Evolutionary conservation across 2,329 filamentous ascomycete species (phyloP).

Genomic region (Purpureocillium lavendulum): DNA sequence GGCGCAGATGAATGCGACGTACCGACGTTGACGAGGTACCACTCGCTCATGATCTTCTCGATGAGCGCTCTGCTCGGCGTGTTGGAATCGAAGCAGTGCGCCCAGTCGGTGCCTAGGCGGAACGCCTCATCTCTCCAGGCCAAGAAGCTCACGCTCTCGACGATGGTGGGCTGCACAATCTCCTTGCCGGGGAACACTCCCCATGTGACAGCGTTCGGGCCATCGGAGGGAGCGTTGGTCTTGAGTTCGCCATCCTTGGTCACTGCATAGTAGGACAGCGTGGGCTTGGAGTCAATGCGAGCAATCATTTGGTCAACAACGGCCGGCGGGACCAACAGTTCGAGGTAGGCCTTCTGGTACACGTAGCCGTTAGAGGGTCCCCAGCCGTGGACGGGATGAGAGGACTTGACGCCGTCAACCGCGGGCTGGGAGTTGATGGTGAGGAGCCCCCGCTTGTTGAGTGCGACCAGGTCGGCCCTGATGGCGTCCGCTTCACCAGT

Average conservation of each 20-base stretch:
- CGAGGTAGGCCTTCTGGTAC: constrained; percentile 96
- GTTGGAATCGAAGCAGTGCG: constrained; percentile 72
- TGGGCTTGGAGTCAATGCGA: constrained; percentile 68
- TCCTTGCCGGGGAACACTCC: constrained; percentile 98
- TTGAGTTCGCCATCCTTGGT: constrained; percentile 73
- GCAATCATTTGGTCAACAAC: constrained; percentile 69
- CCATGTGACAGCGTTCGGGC: constrained; percentile 98
- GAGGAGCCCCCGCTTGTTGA: constrained; percentile 81
- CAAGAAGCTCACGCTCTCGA: constrained; percentile 93
- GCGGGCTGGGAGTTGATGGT: constrained; percentile 98
- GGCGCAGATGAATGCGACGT: constrained; percentile 24
- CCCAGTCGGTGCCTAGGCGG: constrained; percentile 87
- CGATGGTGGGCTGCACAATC: constrained; percentile 99
- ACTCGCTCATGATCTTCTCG: constrained; percentile 75
- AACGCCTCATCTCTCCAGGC: constrained; percentile 99
- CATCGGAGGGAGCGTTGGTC: constrained; percentile 77
- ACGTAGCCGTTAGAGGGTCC: constrained; percentile 92
- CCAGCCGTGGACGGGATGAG: constrained; percentile 84
- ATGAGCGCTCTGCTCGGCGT: constrained; percentile 75
- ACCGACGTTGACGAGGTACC: constrained; percentile 95
- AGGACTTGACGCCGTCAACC: constrained; percentile 83
- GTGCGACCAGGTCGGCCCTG: constrained; percentile 63
- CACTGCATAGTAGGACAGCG: constrained; percentile 91
- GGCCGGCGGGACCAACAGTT: constrained; percentile 77
- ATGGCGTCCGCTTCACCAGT: constrained; percentile 75